Evolutionary conservation across 75 land plant genomes (phyloP).

Genomic region (Ceratopteris richardii): DNA sequence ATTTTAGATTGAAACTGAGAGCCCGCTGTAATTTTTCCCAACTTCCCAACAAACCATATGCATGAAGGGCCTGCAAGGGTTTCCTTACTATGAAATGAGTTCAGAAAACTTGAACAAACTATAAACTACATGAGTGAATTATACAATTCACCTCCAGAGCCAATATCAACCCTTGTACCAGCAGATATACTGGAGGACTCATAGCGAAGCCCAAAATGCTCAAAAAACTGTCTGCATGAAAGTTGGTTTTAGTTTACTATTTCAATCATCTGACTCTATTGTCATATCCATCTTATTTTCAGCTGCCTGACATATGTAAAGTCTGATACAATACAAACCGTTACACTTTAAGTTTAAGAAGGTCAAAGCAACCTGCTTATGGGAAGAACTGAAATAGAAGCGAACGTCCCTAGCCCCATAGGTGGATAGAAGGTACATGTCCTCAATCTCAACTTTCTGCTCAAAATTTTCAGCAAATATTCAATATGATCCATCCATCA

Average conservation of each 20-base stretch:
- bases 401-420: slow-evolving; percentile 58
- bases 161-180: slow-evolving; percentile 3
- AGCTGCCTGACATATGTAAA: too few relatives aligned
- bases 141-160: too few relatives aligned
- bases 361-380: slow-evolving; percentile 41
- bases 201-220: slow-evolving; percentile 16
- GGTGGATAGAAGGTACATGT: slow-evolving; percentile 57
- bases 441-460: slow-evolving; percentile 44
- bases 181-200: slow-evolving; percentile 9
- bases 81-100: background rate
- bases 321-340: too few relatives aligned
- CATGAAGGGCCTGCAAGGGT: slow-evolving; percentile 19
- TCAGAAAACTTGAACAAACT: slow-evolving; percentile 9
- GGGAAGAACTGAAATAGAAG: slow-evolving; percentile 37
- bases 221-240: too few relatives aligned
- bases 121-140: background rate
- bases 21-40: slow-evolving; percentile 63
- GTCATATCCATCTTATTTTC: too few relatives aligned
- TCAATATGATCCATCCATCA: background rate
- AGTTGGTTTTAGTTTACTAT: too few relatives aligned
- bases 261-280: too few relatives aligned
- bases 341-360: too few relatives aligned
- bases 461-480: background rate
- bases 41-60: slow-evolving; percentile 58
- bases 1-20: slow-evolving; percentile 59